Evolutionary conservation across 1,139 yeast species (phyloP), one percentile per base, ranked within the genome.

Genomic region (Debaryomyces fabryi): DNA sequence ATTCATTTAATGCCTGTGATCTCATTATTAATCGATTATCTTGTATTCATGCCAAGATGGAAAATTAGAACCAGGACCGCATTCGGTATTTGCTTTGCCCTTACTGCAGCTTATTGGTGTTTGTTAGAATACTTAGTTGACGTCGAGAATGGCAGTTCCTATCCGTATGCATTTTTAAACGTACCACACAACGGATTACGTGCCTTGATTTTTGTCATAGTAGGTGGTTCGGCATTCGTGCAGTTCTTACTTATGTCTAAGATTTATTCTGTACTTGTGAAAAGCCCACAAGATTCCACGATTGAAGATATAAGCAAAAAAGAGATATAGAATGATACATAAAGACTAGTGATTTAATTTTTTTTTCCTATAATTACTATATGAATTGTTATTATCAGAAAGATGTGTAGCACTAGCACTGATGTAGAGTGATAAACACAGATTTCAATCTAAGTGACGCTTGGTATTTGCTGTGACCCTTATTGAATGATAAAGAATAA

Each of bases 151-250:
- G 77, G 76, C 2, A 86, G 80, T 8, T 71, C 68, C 2, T 85
- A 81, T 57, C 93, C 93, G 0, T 86, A 86, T 59, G 86, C 84
- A 10, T 86, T 86, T 58, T 67, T 86, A 61, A 79, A 83, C 57
- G 85, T 79, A 9, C 75, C 70, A 6, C 69, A 68, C 7, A 76
- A 71, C 29, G 65, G 66, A 4, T 62, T 65, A 27, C 70, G 87
- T 49, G 63, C 71, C 2, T 50, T 72, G 16, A 78, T 85, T n/a
- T 85, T 85, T 59, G 66, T 60, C 1, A 57, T 68, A 7, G 79
- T 85, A 13, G 80, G 81, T 0, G 49, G 72, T 4, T 56, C 77
- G 15, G 85, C 82, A 0, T 80, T 69, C 49, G 42, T 56, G 4
- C 72, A 66, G 52, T 71, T 69, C 52, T 54, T 72, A 46, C 51